phyloP scores from a whole-genome alignment of 352 stramenopile genomes.

The Pythium rishiriense region DNA sequence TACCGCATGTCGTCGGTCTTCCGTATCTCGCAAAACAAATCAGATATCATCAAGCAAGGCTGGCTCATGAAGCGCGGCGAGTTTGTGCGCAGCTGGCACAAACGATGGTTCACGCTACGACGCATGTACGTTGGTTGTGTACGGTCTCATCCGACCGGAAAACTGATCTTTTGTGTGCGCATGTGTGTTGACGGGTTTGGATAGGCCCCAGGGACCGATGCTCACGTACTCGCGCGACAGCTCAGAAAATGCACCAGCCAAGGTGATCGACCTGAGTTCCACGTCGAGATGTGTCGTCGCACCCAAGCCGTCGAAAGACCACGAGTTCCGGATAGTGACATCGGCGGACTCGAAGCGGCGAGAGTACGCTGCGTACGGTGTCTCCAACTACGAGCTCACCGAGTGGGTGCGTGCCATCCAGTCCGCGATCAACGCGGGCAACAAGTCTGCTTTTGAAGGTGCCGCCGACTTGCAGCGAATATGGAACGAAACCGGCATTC shows the following conservation, averaged over 20 bases:
- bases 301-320: constrained; percentile 55
- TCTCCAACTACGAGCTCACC: constrained; percentile 79
- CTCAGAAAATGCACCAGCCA: constrained; percentile 42
- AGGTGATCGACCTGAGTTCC: constrained; percentile 75
- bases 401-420: constrained; percentile 84
- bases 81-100: constrained; percentile 76
- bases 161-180: not conserved
- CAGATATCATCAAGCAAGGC: constrained; percentile 57
- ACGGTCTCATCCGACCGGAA: not conserved
- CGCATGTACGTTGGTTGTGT: constrained; percentile 41
- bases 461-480: constrained; percentile 62
- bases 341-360: constrained; percentile 62
- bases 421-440: constrained; percentile 77
- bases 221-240: constrained; percentile 81
- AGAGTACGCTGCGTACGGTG: constrained; percentile 63
- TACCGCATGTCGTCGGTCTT: constrained; percentile 71
- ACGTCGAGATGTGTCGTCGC: constrained; percentile 70
- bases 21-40: constrained; percentile 43
- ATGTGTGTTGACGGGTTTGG: not conserved
- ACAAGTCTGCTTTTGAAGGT: constrained; percentile 77
- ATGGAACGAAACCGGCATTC: constrained; percentile 78
- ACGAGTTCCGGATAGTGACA: constrained; percentile 80
- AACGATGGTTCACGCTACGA: constrained; percentile 79
- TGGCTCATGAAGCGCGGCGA: constrained; percentile 81
- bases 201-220: constrained; percentile 66